phyloP scores from a whole-genome alignment of 352 stramenopile species.

The Pythium insidiosum region DNA sequence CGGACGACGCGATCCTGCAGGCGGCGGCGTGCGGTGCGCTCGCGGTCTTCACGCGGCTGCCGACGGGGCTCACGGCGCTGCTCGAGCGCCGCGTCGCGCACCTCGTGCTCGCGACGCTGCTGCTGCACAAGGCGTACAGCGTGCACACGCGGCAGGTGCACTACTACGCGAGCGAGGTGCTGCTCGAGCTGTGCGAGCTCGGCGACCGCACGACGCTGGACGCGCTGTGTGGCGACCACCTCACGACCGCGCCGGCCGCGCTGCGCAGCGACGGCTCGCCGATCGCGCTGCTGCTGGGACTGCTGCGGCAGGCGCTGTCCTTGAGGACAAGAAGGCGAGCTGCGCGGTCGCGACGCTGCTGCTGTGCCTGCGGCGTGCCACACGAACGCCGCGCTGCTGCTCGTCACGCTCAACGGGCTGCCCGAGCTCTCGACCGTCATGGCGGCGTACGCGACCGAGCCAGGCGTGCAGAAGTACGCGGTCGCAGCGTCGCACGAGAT shows the following conservation, averaged over 20 bases:
- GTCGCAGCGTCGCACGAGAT: constrained; percentile 48
- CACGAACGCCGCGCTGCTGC: constrained; percentile 30
- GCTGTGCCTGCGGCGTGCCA: constrained; percentile 65
- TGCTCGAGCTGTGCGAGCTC: constrained; percentile 66
- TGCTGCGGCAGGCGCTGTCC: constrained; percentile 63
- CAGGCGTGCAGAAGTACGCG: constrained; percentile 62
- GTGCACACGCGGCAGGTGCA: constrained; percentile 80
- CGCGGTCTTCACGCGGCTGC: constrained; percentile 58
- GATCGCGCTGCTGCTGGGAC: constrained; percentile 60
- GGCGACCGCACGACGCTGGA: constrained; percentile 46
- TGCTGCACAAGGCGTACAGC: constrained; percentile 77
- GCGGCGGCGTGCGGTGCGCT: constrained; percentile 65
- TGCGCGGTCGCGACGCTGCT: constrained; percentile 67
- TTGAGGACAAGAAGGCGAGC: constrained; percentile 76
- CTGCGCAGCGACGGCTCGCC: constrained; percentile 43
- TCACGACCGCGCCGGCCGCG: background rate
- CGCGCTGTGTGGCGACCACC: constrained; percentile 31
- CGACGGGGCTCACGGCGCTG: constrained; percentile 36
- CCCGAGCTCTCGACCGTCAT: constrained; percentile 68
- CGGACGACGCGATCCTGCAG: constrained; percentile 73
- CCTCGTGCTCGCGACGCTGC: constrained; percentile 55
- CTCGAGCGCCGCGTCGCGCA: constrained; percentile 46
- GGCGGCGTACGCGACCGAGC: constrained; percentile 59
- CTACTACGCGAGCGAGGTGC: constrained; percentile 77
- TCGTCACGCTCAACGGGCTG: constrained; percentile 53